These are phyloP conservation scores for Diutina neorugosa DNA, from an alignment of 1,139 yeast genomes.

Conservation along the genomic window DNA sequence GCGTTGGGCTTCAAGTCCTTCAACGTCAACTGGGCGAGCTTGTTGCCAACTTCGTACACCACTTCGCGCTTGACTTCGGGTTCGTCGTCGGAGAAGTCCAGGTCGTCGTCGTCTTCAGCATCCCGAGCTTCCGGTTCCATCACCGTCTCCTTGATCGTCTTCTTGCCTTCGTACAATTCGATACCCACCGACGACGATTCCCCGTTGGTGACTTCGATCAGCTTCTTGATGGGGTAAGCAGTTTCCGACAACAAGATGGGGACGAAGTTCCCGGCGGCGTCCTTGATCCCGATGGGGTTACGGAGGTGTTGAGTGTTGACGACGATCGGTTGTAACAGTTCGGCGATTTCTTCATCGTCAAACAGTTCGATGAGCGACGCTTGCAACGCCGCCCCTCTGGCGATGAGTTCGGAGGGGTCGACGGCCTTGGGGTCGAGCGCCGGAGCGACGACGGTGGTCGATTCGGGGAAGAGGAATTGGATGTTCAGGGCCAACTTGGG, in stretches of 20 bases:
- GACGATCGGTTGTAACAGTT: conserved; percentile 76
- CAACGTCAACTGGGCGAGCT: conserved; percentile 69
- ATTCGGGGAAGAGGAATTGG: conserved; percentile 66
- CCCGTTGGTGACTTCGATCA: conserved; percentile 54
- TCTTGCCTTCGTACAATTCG: conserved; percentile 76
- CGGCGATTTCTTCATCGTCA: conserved; percentile 78
- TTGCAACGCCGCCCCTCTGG: conserved; percentile 96
- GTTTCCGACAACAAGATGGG: conserved; percentile 76
- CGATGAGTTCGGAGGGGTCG: conserved; percentile 80
- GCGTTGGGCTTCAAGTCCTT: conserved; percentile 60
- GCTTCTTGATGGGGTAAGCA: conserved; percentile 82
- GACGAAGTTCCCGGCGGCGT: conserved; percentile 58
- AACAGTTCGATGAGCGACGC: conserved; percentile 78
- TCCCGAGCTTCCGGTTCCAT: conserved; percentile 49
- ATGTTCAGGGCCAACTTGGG: conserved; percentile 82
- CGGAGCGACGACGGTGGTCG: conserved; percentile 70
- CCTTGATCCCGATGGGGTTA: conserved; percentile 78
- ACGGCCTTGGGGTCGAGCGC: conserved; percentile 62
- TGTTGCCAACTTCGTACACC: conserved; percentile 60
- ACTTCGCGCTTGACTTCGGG: conserved; percentile 69
- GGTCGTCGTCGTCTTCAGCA: conserved; percentile 25
- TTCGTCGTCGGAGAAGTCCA: conserved; percentile 35
- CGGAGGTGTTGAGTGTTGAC: conserved; percentile 80
- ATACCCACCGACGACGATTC: conserved; percentile 48
- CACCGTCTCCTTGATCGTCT: conserved; percentile 66